Base-by-base conservation (phyloP, 73 alveolate genomes). In the Paramecium tetraurelia region DNA sequence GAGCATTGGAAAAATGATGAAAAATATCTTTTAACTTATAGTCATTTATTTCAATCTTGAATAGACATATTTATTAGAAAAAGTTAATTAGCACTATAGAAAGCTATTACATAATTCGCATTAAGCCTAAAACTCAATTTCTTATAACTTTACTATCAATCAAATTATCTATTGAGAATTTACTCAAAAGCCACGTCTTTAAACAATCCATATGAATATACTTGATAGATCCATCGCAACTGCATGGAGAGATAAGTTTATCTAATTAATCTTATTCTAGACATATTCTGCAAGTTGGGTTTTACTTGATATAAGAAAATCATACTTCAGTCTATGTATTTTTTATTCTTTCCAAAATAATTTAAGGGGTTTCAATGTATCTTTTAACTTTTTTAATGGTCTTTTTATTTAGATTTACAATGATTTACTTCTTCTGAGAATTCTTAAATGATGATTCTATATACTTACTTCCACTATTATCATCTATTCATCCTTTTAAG, bases 141-240 rank as follows among this genome's bases (percentile, higher is more conserved):
- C 22, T 36, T 72, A 72, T 31, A 36, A 72, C 86, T 72, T 72
- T 72, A 72, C 86, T 36, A 36, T 72, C 57, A 29, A 20, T 72
- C 46, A 72, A 12, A 33, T 80, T 22, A 16, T 80, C 90, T 4
- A 80, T 27, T 5, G 76, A 41, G 22, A 31, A 48, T 35, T 89
- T 44, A 35, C 77, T 21, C 75, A 89, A 43, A 44, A 95, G 94
- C 97, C 97, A 95, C 14, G 71, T 86, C 40, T 93, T 46, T 5
- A 95, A 29, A 59, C 97, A 95, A n/a, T 85, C 92, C 16, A 88
- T 59, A 89, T 95, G 97, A n/a, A 95, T 85, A 83, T 50, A 89
- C 84, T 88, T 93, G 85, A 95, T 84, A 20, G 96, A 53, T 31
- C 97, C 97, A 18, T 93, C 85, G 58, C 97, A 95, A 22, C 44